phyloP scores from a whole-genome alignment of 306 rosid genomes.

The Pyrus communis region DNA sequence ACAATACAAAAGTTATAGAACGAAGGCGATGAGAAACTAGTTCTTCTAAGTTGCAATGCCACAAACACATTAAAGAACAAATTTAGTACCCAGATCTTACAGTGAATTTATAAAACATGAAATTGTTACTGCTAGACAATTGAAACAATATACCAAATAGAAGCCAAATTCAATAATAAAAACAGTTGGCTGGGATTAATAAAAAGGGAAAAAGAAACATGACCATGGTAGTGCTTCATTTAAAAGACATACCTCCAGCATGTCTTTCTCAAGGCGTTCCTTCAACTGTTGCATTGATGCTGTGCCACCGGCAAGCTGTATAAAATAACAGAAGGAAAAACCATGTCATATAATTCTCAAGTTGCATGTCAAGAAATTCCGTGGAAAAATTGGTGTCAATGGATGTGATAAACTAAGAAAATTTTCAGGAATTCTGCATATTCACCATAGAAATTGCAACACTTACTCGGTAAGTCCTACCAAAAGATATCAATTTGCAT shows the following conservation, averaged over 20 bases:
- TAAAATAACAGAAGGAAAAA: slow-evolving; percentile 7
- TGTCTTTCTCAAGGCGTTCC: slow-evolving; percentile 96
- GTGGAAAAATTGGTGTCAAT: background rate
- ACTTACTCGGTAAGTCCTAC: background rate
- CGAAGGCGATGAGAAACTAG: background rate
- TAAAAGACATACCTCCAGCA: slow-evolving; percentile 63
- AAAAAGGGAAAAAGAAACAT: background rate
- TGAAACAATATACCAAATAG: background rate
- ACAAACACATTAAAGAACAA: background rate
- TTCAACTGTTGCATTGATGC: slow-evolving; percentile 98
- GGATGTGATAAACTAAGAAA: background rate
- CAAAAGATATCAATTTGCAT: background rate
- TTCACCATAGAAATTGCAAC: background rate
- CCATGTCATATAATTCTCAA: slow-evolving; percentile 2
- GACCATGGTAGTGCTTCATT: background rate
- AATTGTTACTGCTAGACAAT: background rate
- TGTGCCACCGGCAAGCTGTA: slow-evolving; percentile 97
- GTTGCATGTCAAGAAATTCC: background rate
- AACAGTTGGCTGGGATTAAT: background rate
- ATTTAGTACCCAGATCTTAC: background rate
- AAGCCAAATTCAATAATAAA: background rate
- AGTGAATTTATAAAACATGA: background rate
- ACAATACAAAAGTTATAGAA: too few species aligned
- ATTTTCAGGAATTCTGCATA: background rate
- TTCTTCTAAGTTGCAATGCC: background rate